Percentiles rank a stretch among this genome's conserved stretches.
phyloP scores from a whole-genome alignment of 2,329 filamentous ascomycete genomes.

The Neopestalotiopsis clavispora region DNA sequence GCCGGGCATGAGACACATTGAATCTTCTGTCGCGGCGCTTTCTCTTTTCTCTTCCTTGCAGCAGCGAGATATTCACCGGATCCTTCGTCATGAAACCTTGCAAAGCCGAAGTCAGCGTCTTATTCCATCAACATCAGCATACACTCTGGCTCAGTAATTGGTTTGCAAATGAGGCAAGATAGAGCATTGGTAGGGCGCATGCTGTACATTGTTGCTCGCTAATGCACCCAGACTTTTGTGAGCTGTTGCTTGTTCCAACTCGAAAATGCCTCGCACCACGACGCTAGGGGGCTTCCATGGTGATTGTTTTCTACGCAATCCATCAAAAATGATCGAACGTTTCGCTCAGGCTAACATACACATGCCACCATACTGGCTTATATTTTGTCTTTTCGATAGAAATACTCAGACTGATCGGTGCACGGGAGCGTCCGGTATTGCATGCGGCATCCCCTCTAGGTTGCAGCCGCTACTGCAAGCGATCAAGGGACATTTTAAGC shows the following conservation, averaged over 20 bases:
- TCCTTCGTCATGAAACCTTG: background rate
- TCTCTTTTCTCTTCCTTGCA: background rate
- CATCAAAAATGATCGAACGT: no score
- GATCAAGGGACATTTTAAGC: background rate
- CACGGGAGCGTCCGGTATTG: conserved; percentile 13
- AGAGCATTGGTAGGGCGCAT: background rate
- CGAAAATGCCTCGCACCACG: background rate
- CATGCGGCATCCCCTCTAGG: conserved; percentile 6
- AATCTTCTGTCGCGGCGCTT: background rate
- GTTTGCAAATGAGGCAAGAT: background rate
- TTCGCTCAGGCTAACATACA: background rate
- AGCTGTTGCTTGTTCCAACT: background rate
- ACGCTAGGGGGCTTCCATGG: background rate
- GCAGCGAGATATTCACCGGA: background rate
- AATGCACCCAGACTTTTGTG: background rate
- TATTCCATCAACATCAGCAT: background rate
- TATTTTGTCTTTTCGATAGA: background rate
- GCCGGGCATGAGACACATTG: background rate
- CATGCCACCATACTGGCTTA: background rate
- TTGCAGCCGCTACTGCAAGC: conserved; percentile 17
- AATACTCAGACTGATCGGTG: background rate
- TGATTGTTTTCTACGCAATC: background rate
- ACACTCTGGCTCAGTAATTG: background rate
- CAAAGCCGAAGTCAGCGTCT: background rate
- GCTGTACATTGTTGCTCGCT: background rate